Conservation (phyloP, 805 yeast species). For the Schwanniomyces sp. region DNA sequence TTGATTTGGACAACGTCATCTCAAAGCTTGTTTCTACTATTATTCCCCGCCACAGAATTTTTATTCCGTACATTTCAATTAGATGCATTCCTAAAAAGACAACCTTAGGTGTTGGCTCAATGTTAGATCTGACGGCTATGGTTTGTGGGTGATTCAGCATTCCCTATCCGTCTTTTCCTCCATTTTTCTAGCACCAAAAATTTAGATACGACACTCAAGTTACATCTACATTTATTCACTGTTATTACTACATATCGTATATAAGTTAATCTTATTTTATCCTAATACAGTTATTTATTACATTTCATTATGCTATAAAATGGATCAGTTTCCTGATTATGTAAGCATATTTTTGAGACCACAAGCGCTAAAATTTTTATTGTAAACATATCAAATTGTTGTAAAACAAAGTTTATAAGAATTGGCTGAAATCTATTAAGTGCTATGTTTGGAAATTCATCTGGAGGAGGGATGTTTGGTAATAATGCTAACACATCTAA, state of each 20-base stretch:
- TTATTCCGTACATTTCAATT: neutral
- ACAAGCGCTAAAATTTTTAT: neutral
- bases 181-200: neutral
- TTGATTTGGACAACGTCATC: neutral
- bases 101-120: neutral
- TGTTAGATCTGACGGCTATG: neutral
- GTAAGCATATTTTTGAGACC: neutral
- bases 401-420: neutral
- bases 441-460: neutral
- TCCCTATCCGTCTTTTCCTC: neutral
- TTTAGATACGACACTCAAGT: neutral
- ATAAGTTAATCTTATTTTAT: neutral
- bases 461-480: constrained; percentile 5
- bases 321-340: neutral
- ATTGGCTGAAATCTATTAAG: neutral
- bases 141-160: neutral
- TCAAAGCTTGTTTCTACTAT: neutral
- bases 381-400: neutral
- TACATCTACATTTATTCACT: neutral
- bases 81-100: neutral
- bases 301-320: neutral
- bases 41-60: neutral
- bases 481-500: constrained; percentile 1
- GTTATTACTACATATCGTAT: neutral
- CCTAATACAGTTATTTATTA: neutral